These are phyloP conservation scores for Ampelomyces quisqualis DNA, from an alignment of 2,329 filamentous ascomycete genomes.

Conservation along the genomic window DNA sequence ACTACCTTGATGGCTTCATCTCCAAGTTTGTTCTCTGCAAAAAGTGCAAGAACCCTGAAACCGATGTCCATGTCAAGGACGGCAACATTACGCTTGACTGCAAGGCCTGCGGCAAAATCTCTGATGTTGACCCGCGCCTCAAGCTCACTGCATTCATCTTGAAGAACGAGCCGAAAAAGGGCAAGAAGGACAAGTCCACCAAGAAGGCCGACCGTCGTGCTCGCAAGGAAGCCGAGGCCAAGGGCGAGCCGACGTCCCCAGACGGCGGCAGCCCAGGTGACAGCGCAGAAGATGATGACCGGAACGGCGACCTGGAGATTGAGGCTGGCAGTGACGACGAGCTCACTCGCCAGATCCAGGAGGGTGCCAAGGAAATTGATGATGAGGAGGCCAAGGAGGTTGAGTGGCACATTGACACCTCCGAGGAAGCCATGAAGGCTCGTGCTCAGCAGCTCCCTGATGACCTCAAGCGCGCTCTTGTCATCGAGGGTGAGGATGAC, in stretches of 20 bases:
- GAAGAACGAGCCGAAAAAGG: constrained; percentile 91
- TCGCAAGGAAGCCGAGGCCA: constrained; percentile 68
- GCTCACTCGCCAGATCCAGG: constrained; percentile 73
- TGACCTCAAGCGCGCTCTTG: constrained; percentile 90
- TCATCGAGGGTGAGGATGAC: constrained; percentile 77
- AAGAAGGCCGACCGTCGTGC: constrained; percentile 86
- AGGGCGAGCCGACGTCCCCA: constrained; percentile 54
- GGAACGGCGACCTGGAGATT: constrained; percentile 64
- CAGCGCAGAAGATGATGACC: constrained; percentile 64
- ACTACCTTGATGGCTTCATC: constrained; percentile 98
- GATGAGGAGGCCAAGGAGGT: constrained; percentile 75
- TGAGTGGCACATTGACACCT: constrained; percentile 96
- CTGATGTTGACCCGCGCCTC: constrained; percentile 85
- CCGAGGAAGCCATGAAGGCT: constrained; percentile 89
- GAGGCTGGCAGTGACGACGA: constrained; percentile 88
- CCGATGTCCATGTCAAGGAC: constrained; percentile 92
- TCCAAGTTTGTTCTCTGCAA: constrained; percentile 98
- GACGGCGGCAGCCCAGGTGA: constrained; percentile 65
- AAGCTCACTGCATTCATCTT: constrained; percentile 97
- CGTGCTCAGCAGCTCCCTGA: constrained; percentile 90
- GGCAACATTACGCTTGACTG: constrained; percentile 90
- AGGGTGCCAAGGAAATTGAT: constrained; percentile 71
- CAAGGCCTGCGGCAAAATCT: constrained; percentile 96
- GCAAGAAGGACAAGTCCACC: constrained; percentile 94
- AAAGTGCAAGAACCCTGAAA: constrained; percentile 99